Base-by-base conservation (phyloP, 2,329 filamentous ascomycete species). In the Pestalotiopsis sp. region DNA sequence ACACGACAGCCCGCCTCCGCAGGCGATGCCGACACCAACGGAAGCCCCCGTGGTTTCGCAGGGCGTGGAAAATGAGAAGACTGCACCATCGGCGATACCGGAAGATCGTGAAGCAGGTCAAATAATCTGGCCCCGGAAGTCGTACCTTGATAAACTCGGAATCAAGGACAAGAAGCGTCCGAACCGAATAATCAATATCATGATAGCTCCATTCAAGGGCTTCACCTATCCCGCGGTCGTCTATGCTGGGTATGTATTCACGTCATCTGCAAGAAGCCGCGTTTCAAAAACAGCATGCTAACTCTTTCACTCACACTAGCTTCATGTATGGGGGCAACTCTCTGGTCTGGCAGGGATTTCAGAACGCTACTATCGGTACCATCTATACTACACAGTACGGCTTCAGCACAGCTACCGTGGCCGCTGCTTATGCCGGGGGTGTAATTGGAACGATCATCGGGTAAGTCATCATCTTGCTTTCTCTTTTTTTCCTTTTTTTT, bases 131-230 rank as follows among this genome's bases (percentile, higher is more conserved):
- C 76, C 76, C 2, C 74, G 77, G 7, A 82, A 82, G 71, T 77
- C 76, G 0, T 82, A 76, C 69, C 65, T 72, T 57, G 75, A 81
- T 22, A 82, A 81, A 67, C 74, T 81, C 35, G 68, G 74, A 11
- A 44, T 79, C 13, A 72, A 75, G 44, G 79, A 81, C 71, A 80
- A 79, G 66, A 75, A 75, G 14, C 75, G 80, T 11, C 78, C 76
- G 4, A 81, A 81, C 59, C 76, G 79, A 22, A 68, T 81, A 20
- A 40, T 80, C 10, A 76, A 80, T 44, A 78, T 81, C 38, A 76
- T 80, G 67, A 71, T 74, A 64, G 73, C 75, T 5, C 74, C 77
- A 1, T 75, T 76, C 44, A 72, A 71, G 44, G 77, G 78, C 30
- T 76, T 76, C 40, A 72, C 74, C 0, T 76, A 76, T 39, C 74